Percentiles rank a stretch among this genome's conserved stretches.
phyloP scores from a whole-genome alignment of 352 stramenopile genomes.

The Peronospora farinosa region DNA sequence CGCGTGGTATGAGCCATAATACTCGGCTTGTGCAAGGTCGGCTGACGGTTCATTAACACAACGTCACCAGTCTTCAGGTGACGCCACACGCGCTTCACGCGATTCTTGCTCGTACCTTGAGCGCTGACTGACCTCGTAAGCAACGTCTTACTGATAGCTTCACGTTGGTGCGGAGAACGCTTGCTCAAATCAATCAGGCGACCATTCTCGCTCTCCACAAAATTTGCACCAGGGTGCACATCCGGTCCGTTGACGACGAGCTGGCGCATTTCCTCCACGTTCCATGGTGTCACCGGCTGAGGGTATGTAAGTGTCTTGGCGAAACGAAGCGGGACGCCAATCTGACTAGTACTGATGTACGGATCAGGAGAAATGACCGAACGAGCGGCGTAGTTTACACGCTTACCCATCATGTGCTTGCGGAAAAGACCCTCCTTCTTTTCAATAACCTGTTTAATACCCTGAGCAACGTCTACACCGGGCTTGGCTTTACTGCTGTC shows the following conservation, averaged over 20 bases:
- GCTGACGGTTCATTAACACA: slow-evolving; percentile 99
- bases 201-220: slow-evolving; percentile 94
- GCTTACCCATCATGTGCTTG: slow-evolving; percentile 98
- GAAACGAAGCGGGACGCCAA: slow-evolving; percentile 97
- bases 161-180: slow-evolving; percentile 88
- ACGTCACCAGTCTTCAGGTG: slow-evolving; percentile 97
- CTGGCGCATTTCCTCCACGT: slow-evolving; percentile 94
- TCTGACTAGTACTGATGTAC: slow-evolving; percentile 99
- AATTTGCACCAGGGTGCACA: slow-evolving; percentile 96
- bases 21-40: slow-evolving; percentile 99
- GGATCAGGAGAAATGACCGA: slow-evolving; percentile 99
- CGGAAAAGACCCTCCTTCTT: slow-evolving; percentile 99
- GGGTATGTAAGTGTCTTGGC: slow-evolving; percentile 97
- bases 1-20: slow-evolving; percentile 99
- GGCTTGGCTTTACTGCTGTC: slow-evolving; percentile 76
- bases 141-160: slow-evolving; percentile 94
- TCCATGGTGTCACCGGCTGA: slow-evolving; percentile 96
- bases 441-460: slow-evolving; percentile 98
- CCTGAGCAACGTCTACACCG: slow-evolving; percentile 62
- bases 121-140: slow-evolving; percentile 84
- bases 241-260: slow-evolving; percentile 95
- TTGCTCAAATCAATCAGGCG: slow-evolving; percentile 92
- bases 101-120: slow-evolving; percentile 75
- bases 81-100: slow-evolving; percentile 94
- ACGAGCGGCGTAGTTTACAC: slow-evolving; percentile 98